phyloP scores from a whole-genome alignment of 768 basidiomycete species.

The Mycena kentingensis region DNA sequence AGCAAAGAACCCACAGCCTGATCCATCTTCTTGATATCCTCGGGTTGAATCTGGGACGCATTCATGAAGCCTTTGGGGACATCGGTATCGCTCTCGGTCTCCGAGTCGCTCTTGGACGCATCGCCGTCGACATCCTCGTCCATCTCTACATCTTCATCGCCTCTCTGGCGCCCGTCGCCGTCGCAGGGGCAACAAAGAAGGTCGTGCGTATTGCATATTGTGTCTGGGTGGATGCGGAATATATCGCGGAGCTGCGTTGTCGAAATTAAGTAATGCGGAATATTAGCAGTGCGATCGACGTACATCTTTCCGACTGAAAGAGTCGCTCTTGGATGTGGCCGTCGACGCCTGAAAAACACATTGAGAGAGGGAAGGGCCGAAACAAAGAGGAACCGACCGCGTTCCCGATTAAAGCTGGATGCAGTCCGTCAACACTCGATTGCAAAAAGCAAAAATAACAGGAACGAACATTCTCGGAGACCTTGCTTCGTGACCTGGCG shows the following conservation, averaged over 20 bases:
- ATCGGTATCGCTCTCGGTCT: constrained; percentile 16
- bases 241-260: constrained; percentile 78
- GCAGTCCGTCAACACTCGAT: background rate
- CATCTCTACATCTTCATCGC: constrained; percentile 31
- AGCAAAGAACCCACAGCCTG: constrained; percentile 45
- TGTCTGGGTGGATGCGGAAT: constrained; percentile 81
- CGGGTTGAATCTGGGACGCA: constrained; percentile 62
- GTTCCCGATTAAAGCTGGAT: constrained; percentile 65
- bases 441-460: background rate
- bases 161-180: too few species aligned
- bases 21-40: constrained; percentile 48
- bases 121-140: constrained; percentile 31
- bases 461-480: constrained; percentile 78
- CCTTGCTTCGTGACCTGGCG: constrained; percentile 94
- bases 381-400: constrained; percentile 5
- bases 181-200: constrained; percentile 80
- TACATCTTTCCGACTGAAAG: constrained; percentile 86
- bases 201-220: constrained; percentile 90
- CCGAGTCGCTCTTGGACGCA: constrained; percentile 33
- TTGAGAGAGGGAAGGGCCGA: background rate
- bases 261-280: constrained; percentile 5
- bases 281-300: constrained; percentile 29
- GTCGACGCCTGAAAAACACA: constrained; percentile 23
- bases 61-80: constrained; percentile 54
- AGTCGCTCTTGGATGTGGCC: constrained; percentile 73